Evolutionary conservation across 371 early-diverging fungal genomes (phyloP), one percentile per base, ranked within the genome.

Genomic region (Batrachochytrium dendrobatidis): DNA sequence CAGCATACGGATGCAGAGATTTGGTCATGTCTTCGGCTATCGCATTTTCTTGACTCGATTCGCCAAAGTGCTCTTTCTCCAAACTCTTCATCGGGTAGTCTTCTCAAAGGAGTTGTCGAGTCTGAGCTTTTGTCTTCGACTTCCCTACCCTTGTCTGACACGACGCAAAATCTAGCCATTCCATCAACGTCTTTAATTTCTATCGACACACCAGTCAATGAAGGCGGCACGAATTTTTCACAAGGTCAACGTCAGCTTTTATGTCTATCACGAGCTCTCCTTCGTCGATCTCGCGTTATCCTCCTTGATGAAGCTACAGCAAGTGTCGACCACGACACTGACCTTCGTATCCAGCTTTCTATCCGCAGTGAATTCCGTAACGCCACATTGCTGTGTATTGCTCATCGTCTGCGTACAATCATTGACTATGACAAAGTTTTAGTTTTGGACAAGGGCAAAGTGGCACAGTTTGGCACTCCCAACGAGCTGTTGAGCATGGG

Each of bases 261-360:
- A 33, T 65, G 76, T 46, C 63, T 84, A 26, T 73, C 80, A 4
- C 64, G 86, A 46, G 79, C 82, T 10, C 56, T 83, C 24, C 44
- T 83, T 25, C 59, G 71, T n/a, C 59, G 70, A 24, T 60, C 73
- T 28, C 59, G 68, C 26, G 65, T 85, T 18, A 61, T 77, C 48
- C 49, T 77, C 55, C 68, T 86, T 48, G 83, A 84, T 58, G 70
- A 75, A 25, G 80, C 80, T 28, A 75, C 76, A 3, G 65, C 75
- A 1, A 59, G 70, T 12, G 61, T 72, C 17, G 80, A 85, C 44
- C 74, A 66, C 12, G 82, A 76, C 35, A 83, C 88, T 1, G 90
- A 89, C 59, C 80, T 82, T 53, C 71, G 78, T 58, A 88, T 90
- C 61, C 90, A 90, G 61, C 65, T 79, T 63, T 89, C 88, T 2